Conservation (phyloP, 1,139 yeast species). For the Zygosaccharomyces pseudobailii region DNA sequence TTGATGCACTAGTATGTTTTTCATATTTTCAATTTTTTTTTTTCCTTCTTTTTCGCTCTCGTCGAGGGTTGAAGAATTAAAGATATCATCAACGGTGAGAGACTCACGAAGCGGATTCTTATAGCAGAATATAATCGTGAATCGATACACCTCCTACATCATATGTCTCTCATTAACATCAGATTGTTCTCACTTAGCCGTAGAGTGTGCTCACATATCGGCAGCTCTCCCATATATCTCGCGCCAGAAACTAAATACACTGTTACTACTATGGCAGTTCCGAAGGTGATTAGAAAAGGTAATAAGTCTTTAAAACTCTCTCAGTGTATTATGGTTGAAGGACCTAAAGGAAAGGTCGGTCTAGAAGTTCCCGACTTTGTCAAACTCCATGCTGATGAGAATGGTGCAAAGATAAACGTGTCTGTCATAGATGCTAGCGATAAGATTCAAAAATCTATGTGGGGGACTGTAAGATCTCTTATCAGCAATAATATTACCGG, state of each 20-base stretch:
- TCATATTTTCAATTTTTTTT: neutral
- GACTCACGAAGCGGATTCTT: neutral
- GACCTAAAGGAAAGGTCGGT: constrained; percentile 72
- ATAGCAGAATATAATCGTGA: neutral
- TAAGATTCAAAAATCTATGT: constrained; percentile 76
- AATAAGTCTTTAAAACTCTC: constrained; percentile 54
- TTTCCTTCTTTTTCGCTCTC: neutral
- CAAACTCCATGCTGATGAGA: constrained; percentile 34
- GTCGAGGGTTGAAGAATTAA: no score
- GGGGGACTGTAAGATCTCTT: constrained; percentile 91
- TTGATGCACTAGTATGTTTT: constrained; percentile 7
- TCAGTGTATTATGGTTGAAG: constrained; percentile 59
- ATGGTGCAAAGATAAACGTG: constrained; percentile 45
- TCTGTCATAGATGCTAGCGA: constrained; percentile 52
- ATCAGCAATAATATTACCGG: constrained; percentile 78
- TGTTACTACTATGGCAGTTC: constrained; percentile 35
- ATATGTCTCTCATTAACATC: constrained; percentile 11
- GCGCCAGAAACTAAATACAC: constrained; percentile 48
- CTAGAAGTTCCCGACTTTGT: constrained; percentile 73
- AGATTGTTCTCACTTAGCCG: constrained; percentile 36
- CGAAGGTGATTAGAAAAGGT: constrained; percentile 65
- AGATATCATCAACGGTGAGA: no score
- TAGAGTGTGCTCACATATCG: constrained; percentile 47
- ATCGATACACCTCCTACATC: neutral
- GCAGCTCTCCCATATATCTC: constrained; percentile 53